Evolutionary conservation across 352 stramenopile genomes (phyloP).

Genomic region (Achlya hypogyna): DNA sequence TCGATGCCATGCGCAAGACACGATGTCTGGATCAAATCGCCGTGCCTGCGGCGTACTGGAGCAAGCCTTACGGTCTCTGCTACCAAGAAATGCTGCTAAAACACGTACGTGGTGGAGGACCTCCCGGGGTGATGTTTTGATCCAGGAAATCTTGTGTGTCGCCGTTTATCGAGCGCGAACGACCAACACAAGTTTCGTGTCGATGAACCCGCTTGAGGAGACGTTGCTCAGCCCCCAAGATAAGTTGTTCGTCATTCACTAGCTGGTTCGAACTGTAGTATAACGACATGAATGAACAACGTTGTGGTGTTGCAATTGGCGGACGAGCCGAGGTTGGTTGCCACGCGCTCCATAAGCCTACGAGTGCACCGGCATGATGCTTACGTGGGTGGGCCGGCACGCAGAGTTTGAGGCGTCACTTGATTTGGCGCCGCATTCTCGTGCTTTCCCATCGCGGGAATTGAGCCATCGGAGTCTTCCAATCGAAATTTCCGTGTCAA

Average conservation of each 20-base stretch:
- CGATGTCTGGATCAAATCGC: constrained; percentile 42
- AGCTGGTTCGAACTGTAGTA: neutral
- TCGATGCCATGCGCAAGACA: neutral
- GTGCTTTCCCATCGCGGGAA: too few species aligned
- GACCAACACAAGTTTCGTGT: constrained; percentile 39
- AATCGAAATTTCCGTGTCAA: neutral
- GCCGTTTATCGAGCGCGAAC: constrained; percentile 40
- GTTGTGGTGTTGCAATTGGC: too few species aligned
- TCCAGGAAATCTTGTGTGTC: constrained; percentile 50
- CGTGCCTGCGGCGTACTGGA: constrained; percentile 42
- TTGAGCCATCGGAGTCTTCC: neutral
- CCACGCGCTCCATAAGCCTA: too few species aligned
- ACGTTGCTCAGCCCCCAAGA: neutral
- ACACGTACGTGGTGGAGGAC: too few species aligned
- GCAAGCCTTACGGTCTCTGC: constrained; percentile 45
- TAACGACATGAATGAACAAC: too few species aligned
- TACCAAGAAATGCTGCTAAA: constrained; percentile 50
- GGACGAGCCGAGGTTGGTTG: too few species aligned
- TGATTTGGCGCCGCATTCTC: too few species aligned
- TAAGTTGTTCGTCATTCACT: constrained; percentile 5
- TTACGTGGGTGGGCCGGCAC: too few species aligned
- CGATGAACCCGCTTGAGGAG: constrained; percentile 39
- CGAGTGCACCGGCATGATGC: too few species aligned
- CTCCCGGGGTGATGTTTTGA: too few species aligned
- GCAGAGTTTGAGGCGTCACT: too few species aligned